Base-by-base conservation (phyloP, 2,329 filamentous ascomycete genomes). In the Aureobasidium sp. region DNA sequence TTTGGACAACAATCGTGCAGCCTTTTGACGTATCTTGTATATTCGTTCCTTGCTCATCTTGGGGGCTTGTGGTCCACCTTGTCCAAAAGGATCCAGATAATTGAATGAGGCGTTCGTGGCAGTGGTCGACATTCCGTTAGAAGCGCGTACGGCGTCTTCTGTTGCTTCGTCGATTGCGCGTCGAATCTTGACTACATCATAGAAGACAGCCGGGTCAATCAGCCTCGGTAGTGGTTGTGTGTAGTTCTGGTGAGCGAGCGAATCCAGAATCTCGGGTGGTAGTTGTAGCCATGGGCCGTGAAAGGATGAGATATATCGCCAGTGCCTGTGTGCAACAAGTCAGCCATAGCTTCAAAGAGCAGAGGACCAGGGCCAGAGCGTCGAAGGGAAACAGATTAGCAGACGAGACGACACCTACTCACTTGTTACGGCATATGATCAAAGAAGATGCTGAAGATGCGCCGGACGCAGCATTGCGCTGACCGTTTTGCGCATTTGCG, bases 231-330 rank as follows among this genome's bases (percentile, higher is more conserved):
- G 84, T 16, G 87, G 87, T 66, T 87, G 85, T 66, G 87, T 86
- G 77, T 87, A 92, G 76, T 93, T 94, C 72, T 85, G 85, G 75
- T 90, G 85, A 60, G 89, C 89, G 55, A 94, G 82, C 54, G 83
- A 85, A 72, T 92, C 87, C 74, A 95, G 85, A 61, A 91, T 83
- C 73, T 93, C 89, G 65, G 85, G 82, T 25, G 89, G 88, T 61
- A 93, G 79, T 73, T 91, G 87, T 14, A 92, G 82, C 90, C 90
- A 94, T 67, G 89, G 86, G 29, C 90, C 90, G 70, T 92, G 87
- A 70, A 90, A 94, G 32, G 86, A 88, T 27, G 89, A 91, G 63
- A 94, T 91, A 73, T 91, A 90, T 65, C 86, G 83, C 90, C 89
- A 93, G 76, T 93, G 89, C 73, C 90, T 93, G 61, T 68, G 27